Evolutionary conservation across 1,284 basidiomycete species (phyloP).

Genomic region (Ganoderma boninense): DNA sequence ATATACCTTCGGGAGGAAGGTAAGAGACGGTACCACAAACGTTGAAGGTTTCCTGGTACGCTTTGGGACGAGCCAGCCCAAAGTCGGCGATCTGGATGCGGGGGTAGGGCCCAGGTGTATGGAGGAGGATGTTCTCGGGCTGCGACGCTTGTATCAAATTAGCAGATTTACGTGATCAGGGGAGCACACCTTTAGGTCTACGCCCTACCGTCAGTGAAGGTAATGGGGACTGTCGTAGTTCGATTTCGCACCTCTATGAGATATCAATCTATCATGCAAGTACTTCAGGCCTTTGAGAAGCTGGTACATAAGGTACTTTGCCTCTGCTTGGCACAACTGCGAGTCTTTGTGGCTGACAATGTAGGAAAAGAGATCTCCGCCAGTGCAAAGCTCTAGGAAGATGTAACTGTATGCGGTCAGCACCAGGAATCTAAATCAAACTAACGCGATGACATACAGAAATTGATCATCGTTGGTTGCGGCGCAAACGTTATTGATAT

Average conservation of each 20-base stretch:
- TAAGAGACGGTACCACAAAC: constrained; percentile 87
- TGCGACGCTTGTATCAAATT: constrained; percentile 38
- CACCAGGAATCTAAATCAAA: too few relatives aligned
- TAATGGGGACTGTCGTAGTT: constrained; percentile 3
- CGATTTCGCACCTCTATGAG: constrained; percentile 74
- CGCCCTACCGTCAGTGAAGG: neutral
- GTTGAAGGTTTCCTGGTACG: constrained; percentile 80
- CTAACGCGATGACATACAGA: constrained; percentile 51
- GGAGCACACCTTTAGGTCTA: constrained; percentile 74
- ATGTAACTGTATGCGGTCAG: constrained; percentile 58
- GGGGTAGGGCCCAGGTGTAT: constrained; percentile 80
- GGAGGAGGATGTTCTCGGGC: constrained; percentile 88
- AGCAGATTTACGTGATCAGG: neutral
- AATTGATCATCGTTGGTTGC: constrained; percentile 70
- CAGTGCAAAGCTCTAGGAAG: constrained; percentile 80
- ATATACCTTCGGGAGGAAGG: constrained; percentile 84
- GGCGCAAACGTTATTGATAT: constrained; percentile 80
- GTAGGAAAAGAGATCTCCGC: constrained; percentile 83
- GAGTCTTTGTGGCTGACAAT: constrained; percentile 66
- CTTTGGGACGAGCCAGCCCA: constrained; percentile 82
- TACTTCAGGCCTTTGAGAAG: constrained; percentile 77
- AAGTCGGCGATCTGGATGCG: constrained; percentile 88
- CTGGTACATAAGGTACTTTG: constrained; percentile 87
- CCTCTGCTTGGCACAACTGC: constrained; percentile 78
- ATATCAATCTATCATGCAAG: constrained; percentile 77